These are phyloP conservation scores for Pseudogymnoascus destructans DNA, from an alignment of 2,329 filamentous ascomycete genomes.

Conservation along the genomic window DNA sequence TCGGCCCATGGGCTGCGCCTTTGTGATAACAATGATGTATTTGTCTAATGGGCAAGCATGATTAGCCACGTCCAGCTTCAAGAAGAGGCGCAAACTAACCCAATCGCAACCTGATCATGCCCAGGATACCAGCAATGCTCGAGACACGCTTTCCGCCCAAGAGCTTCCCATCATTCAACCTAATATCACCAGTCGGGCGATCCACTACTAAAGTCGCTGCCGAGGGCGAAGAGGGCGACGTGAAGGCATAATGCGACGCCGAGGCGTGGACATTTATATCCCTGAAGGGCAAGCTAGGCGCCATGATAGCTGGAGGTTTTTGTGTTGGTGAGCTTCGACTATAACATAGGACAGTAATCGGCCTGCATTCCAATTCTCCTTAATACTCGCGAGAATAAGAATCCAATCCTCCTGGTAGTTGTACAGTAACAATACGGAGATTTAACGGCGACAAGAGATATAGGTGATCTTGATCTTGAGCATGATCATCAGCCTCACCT, in stretches of 20 bases:
- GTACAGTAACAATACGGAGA: background rate
- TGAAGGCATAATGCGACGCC: conserved; percentile 87
- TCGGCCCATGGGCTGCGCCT: conserved; percentile 78
- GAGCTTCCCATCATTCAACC: conserved; percentile 67
- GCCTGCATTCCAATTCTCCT: background rate
- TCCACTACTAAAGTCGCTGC: conserved; percentile 81
- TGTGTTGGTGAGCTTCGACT: background rate
- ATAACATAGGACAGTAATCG: background rate
- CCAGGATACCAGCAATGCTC: conserved; percentile 88
- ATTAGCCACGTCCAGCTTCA: background rate
- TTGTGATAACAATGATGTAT: conserved; percentile 93
- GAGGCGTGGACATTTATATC: conserved; percentile 96
- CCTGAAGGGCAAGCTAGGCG: conserved; percentile 58
- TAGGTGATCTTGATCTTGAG: background rate
- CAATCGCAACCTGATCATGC: conserved; percentile 83
- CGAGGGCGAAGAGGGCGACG: conserved; percentile 84
- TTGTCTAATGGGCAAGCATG: conserved; percentile 46
- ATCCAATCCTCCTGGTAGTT: background rate
- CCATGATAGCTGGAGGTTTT: conserved; percentile 29
- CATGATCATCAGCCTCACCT: conserved; percentile 1
- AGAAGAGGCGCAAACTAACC: conserved; percentile 40
- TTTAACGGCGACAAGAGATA: background rate
- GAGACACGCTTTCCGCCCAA: conserved; percentile 72
- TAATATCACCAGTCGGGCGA: conserved; percentile 79
- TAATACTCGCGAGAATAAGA: background rate